Conservation (phyloP, 2,329 filamentous ascomycete genomes). For the Pyrenochaeta sp. region DNA sequence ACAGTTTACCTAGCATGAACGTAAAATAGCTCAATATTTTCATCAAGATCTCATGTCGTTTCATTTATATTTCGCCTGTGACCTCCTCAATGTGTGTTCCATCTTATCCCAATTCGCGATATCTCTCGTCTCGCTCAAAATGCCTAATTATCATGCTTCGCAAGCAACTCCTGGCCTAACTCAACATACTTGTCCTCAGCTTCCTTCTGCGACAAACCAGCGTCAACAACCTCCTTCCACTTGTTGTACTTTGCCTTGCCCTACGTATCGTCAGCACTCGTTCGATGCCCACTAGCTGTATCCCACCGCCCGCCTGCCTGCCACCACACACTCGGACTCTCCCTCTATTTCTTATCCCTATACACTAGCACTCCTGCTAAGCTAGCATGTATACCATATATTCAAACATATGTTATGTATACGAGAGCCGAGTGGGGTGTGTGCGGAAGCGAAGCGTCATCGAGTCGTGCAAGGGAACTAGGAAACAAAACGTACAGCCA, state of each 20-base stretch:
- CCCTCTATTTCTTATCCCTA: neutral
- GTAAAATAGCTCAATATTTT: neutral
- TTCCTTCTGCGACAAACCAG: slow-evolving; percentile 67
- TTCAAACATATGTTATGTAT: neutral
- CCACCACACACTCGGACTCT: neutral
- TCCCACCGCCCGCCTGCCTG: neutral
- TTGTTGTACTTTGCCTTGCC: slow-evolving; percentile 81
- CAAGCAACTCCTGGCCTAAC: slow-evolving; percentile 76
- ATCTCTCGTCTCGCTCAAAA: slow-evolving; percentile 11
- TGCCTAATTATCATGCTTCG: slow-evolving; percentile 66
- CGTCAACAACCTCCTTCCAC: slow-evolving; percentile 76
- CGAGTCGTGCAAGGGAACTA: too few relatives aligned
- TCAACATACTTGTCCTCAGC: slow-evolving; percentile 82
- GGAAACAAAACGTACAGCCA: slow-evolving; percentile 63
- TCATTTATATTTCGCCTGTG: too few relatives aligned
- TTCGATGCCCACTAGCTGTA: neutral
- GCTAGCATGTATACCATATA: neutral
- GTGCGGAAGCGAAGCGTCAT: too few relatives aligned
- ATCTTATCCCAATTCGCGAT: neutral
- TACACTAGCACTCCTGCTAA: neutral
- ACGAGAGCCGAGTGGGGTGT: neutral
- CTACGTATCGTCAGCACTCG: slow-evolving; percentile 53
- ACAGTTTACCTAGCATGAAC: neutral
- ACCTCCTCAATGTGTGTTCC: too few relatives aligned
- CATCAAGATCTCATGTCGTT: too few relatives aligned